These are phyloP conservation scores for Annulohypoxylon bovei DNA, from an alignment of 495 filamentous ascomycete genomes.

Conservation along the genomic window DNA sequence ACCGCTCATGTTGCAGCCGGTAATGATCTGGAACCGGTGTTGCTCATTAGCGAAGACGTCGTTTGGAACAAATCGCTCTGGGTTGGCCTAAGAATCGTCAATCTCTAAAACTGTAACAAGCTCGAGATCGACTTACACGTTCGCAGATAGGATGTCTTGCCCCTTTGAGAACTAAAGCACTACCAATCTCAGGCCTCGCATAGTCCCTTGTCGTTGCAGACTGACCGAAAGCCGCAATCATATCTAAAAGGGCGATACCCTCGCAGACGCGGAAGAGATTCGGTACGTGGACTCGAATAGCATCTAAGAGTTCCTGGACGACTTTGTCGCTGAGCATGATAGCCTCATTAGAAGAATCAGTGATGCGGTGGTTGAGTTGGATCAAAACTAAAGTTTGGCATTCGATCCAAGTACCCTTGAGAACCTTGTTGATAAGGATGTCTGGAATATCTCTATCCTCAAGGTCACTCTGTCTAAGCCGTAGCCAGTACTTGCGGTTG, in stretches of 20 bases:
- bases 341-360: slow-evolving; percentile 83
- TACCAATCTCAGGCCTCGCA: slow-evolving; percentile 77
- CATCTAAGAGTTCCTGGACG: slow-evolving; percentile 73
- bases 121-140: slow-evolving; percentile 61
- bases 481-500: slow-evolving; percentile 81
- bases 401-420: slow-evolving; percentile 77
- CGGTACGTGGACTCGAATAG: slow-evolving; percentile 73
- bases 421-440: slow-evolving; percentile 79
- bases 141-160: slow-evolving; percentile 89
- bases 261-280: slow-evolving; percentile 82
- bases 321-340: slow-evolving; percentile 78
- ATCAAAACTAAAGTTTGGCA: slow-evolving; percentile 87
- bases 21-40: slow-evolving; percentile 89
- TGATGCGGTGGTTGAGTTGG: slow-evolving; percentile 78
- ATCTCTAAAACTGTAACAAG: not conserved
- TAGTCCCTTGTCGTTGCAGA: slow-evolving; percentile 82
- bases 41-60: slow-evolving; percentile 84
- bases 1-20: slow-evolving; percentile 99
- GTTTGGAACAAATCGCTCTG: slow-evolving; percentile 79
- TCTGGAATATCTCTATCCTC: slow-evolving; percentile 70
- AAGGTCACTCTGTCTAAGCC: slow-evolving; percentile 70
- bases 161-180: slow-evolving; percentile 79
- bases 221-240: slow-evolving; percentile 86
- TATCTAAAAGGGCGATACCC: slow-evolving; percentile 88
- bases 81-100: slow-evolving; percentile 38